Evolutionary conservation across 441 rosid species (phyloP), one percentile per base, ranked within the genome.

Genomic region (Mallotus repandus): DNA sequence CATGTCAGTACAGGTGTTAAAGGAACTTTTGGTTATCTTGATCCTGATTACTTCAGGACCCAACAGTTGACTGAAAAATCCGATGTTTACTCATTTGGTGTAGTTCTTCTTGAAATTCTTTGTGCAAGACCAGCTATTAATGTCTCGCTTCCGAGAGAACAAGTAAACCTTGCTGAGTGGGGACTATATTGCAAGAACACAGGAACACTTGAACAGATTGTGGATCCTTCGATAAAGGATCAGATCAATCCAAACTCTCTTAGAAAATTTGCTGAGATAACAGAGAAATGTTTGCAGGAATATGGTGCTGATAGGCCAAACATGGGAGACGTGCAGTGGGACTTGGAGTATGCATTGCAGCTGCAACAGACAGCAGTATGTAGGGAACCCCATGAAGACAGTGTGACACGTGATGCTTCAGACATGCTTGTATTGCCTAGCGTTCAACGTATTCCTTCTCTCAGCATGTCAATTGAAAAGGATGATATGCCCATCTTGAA

Each of bases 151-250:
- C 80, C 87, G 11, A 70, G 57, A 6, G 83, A 84, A 18, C 79
- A 83, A 74, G 84, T 78, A 56, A 87, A 87, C 79, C 76, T 85
- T 71, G 92, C 88, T 1, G 90, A 85, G 7, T 86, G 92, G 92
- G 84, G 64, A 22, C 19, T 81, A 70, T 19, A 63, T 15, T 77
- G 79, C 72, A 71, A 78, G 78, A 69, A 52, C 0, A 72, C 76
- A 59, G 88, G 86, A 13, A 32, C 57, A 55, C 71, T 88, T 16
- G 89, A 85, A 57, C 63, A 80, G 70, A 84, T 86, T 54, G 72
- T 86, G 14, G 89, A 86, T 73, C 82, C 85, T 10, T 56, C 59
- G 2, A 70, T 82, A 52, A 79, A 77, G 57, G 70, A 57, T 48
- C 72, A 80, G 75, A 80, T 88, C 60, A 82, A 68, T 59, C 75